These are phyloP conservation scores for Shiraia sp. DNA, from an alignment of 2,329 filamentous ascomycete species.

Conservation along the genomic window DNA sequence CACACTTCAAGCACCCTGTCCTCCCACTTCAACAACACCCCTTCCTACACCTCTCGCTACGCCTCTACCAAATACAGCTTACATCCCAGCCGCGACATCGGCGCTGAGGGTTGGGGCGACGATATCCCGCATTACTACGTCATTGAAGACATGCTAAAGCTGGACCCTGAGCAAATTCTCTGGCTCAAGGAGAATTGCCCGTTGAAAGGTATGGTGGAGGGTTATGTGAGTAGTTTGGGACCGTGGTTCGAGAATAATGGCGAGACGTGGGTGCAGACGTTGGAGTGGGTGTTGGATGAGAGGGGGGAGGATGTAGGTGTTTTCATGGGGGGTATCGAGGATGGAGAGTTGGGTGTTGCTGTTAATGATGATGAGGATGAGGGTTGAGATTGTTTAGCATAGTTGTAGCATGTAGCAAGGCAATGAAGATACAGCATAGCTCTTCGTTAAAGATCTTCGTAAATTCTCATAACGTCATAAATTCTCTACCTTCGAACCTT, in stretches of 20 bases:
- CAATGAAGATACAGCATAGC: background rate
- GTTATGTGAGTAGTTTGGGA: constrained; percentile 55
- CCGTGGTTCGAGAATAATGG: constrained; percentile 66
- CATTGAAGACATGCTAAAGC: constrained; percentile 66
- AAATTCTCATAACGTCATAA: too few species aligned
- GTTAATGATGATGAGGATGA: constrained; percentile 11
- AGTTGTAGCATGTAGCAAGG: too few species aligned
- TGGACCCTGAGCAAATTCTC: constrained; percentile 63
- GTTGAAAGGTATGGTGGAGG: constrained; percentile 61
- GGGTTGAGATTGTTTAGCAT: background rate
- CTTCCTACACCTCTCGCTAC: constrained; percentile 43
- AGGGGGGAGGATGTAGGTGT: constrained; percentile 56
- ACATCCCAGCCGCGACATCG: constrained; percentile 56
- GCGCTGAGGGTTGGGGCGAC: constrained; percentile 66
- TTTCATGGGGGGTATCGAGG: constrained; percentile 67
- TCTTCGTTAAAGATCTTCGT: too few species aligned
- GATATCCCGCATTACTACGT: constrained; percentile 67
- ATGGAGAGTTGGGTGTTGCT: constrained; percentile 71
- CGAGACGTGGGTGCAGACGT: constrained; percentile 63
- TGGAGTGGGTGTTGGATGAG: constrained; percentile 60
- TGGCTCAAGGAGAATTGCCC: constrained; percentile 61
- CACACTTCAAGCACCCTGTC: constrained; percentile 31
- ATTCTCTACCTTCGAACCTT: too few species aligned
- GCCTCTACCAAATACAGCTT: constrained; percentile 52
- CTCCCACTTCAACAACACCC: constrained; percentile 43